Percentiles rank a stretch among this genome's conserved stretches.
Evolutionary conservation across 345 rosid genomes (phyloP).

Genomic region (Hevea brasiliensis): DNA sequence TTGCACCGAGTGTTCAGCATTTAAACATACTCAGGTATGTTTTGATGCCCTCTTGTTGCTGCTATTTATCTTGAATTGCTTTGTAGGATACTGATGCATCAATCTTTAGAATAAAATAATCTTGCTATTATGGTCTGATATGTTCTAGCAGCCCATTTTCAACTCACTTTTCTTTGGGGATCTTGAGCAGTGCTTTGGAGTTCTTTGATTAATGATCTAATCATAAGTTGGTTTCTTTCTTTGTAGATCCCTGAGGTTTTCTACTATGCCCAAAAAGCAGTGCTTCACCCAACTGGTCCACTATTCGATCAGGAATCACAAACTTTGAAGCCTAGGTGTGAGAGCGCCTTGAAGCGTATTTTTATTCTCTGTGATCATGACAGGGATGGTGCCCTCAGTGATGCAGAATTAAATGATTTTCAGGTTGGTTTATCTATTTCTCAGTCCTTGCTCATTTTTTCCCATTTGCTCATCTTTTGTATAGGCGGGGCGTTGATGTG

Average conservation of each 20-base stretch:
- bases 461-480: neutral
- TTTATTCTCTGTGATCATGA: conserved; percentile 69
- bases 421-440: conserved; percentile 46
- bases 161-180: neutral
- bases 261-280: conserved; percentile 81
- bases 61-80: neutral
- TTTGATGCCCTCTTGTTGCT: conserved; percentile 7
- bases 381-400: conserved; percentile 68
- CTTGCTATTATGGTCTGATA: neutral
- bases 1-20: conserved; percentile 71
- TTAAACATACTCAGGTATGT: conserved; percentile 63
- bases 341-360: conserved; percentile 84
- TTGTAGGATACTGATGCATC: neutral
- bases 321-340: conserved; percentile 75
- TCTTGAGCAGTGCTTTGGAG: neutral
- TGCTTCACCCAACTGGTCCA: conserved; percentile 73
- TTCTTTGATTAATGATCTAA: conserved; percentile 2
- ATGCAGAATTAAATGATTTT: conserved; percentile 66
- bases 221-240: conserved; percentile 9
- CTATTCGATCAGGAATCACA: conserved; percentile 81
- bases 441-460: neutral
- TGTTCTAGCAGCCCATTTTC: neutral
- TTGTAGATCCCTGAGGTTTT: conserved; percentile 69
- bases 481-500: neutral
- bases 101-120: neutral